Evolutionary conservation across 306 rosid species (phyloP).

Genomic region (Sophora flavescens): DNA sequence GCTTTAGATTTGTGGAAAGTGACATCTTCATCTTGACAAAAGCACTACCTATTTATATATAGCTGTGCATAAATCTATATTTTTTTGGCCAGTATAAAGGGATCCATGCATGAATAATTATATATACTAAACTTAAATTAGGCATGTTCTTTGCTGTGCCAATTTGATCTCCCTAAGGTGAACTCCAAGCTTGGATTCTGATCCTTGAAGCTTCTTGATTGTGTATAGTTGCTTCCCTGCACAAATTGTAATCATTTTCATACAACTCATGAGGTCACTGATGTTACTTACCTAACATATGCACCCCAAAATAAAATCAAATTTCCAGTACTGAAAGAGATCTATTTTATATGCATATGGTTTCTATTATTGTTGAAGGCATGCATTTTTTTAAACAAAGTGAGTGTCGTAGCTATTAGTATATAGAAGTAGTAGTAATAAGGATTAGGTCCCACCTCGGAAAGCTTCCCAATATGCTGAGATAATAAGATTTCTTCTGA

Average conservation of each 20-base stretch:
- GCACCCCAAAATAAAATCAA: neutral
- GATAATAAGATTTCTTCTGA: constrained; percentile 50
- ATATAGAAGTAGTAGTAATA: neutral
- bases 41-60: constrained; percentile 48
- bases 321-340: neutral
- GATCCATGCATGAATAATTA: constrained; percentile 43
- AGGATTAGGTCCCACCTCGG: constrained; percentile 56
- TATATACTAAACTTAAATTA: constrained; percentile 30
- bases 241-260: constrained; percentile 44
- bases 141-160: constrained; percentile 55
- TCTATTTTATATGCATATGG: neutral
- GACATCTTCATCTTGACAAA: constrained; percentile 53
- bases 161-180: constrained; percentile 70
- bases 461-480: constrained; percentile 51
- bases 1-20: constrained; percentile 54
- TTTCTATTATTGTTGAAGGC: neutral
- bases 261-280: neutral
- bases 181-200: constrained; percentile 76
- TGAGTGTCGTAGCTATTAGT: neutral
- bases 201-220: constrained; percentile 54
- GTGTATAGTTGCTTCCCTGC: constrained; percentile 63
- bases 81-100: constrained; percentile 36
- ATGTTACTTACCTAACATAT: neutral
- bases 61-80: constrained; percentile 42
- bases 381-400: neutral